A percentile compares a stretch with the other conserved stretches of the same genome.
These are phyloP conservation scores for Cutaneotrichosporon cutaneum DNA, from an alignment of 1,284 basidiomycete genomes.

Conservation along the genomic window DNA sequence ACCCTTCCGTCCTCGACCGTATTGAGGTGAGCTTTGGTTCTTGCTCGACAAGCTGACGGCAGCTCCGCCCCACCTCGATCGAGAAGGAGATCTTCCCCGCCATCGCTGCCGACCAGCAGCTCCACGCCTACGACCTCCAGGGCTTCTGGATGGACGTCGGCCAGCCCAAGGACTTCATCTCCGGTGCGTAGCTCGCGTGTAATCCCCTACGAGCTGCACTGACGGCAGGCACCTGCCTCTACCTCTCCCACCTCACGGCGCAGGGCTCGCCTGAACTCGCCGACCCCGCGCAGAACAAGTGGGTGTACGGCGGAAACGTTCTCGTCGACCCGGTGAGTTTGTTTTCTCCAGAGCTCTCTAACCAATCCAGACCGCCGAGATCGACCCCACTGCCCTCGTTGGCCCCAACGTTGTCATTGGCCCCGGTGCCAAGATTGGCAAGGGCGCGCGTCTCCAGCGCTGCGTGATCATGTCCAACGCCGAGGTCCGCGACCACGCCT, in stretches of 20 bases:
- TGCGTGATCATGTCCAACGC: slow-evolving; percentile 58
- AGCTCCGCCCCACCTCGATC: slow-evolving; percentile 58
- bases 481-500: slow-evolving; percentile 57
- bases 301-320: slow-evolving; percentile 57
- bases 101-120: slow-evolving; percentile 56
- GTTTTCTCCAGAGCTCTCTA: slow-evolving; percentile 12
- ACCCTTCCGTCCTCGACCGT: slow-evolving; percentile 56
- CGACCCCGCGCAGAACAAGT: slow-evolving; percentile 56
- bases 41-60: slow-evolving; percentile 12
- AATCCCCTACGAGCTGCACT: not conserved
- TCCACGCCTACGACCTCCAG: slow-evolving; percentile 58
- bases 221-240: slow-evolving; percentile 56
- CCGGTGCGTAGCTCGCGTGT: slow-evolving; percentile 34
- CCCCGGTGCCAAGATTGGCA: slow-evolving; percentile 56
- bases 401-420: slow-evolving; percentile 60
- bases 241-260: slow-evolving; percentile 56
- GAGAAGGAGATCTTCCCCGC: slow-evolving; percentile 59
- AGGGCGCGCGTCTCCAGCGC: slow-evolving; percentile 57
- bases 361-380: slow-evolving; percentile 51
- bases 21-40: slow-evolving; percentile 53
- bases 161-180: slow-evolving; percentile 58
- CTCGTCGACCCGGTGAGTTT: slow-evolving; percentile 54
- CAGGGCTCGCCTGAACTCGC: slow-evolving; percentile 53
- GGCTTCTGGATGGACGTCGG: slow-evolving; percentile 61
- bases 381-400: slow-evolving; percentile 56